Base-by-base conservation (phyloP, 306 rosid genomes). In the Elaeagnus macrophylla region DNA sequence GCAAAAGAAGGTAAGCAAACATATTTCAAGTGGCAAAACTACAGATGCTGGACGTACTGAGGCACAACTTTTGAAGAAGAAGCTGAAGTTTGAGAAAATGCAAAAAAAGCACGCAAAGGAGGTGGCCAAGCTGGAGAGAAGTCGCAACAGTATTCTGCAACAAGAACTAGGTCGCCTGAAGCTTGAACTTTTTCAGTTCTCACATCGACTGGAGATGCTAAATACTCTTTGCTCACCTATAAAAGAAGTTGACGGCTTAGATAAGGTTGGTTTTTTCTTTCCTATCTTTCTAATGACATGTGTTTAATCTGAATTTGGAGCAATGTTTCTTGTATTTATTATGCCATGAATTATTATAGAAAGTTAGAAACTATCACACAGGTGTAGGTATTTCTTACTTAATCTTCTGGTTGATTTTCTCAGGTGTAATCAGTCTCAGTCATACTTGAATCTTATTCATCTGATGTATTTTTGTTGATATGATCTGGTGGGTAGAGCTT, bases 181-280 rank as follows among this genome's bases (percentile, higher is more conserved):
- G 81, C 64, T 68, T 61, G 84, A 80, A 50, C 76, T 76, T 47
- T 57, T 60, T 72, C 88, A 79, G 54, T 58, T 81, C 54, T 71
- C 80, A 37, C 75, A 66, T 39, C 84, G 83, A 51, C 65, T 86
- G 76, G 76, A 82, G 59, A 48, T 71, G 59, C 79, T 83, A 36
- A 77, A 76, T 49, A 69, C 68, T 38, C 68, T 82, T 48, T 68
- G 73, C 54, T 68, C 76, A 25, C 71, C 75, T 53, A 45, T 62
- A 15, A 20, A 70, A 10, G 81, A 73, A 57, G 82, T 71, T 61
- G 74, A 56, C 38, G 74, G 58, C 58, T 63, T 25, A 9, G 66
- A 51, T 56, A 83, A 90, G 97, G 97, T 90, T 73, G 46, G 88
- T 77, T 76, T 72, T 59, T 12, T 57, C 44, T 56, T 37, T 67